Conservation (phyloP, 2,329 filamentous ascomycete species). For the Penicillium sp. region DNA sequence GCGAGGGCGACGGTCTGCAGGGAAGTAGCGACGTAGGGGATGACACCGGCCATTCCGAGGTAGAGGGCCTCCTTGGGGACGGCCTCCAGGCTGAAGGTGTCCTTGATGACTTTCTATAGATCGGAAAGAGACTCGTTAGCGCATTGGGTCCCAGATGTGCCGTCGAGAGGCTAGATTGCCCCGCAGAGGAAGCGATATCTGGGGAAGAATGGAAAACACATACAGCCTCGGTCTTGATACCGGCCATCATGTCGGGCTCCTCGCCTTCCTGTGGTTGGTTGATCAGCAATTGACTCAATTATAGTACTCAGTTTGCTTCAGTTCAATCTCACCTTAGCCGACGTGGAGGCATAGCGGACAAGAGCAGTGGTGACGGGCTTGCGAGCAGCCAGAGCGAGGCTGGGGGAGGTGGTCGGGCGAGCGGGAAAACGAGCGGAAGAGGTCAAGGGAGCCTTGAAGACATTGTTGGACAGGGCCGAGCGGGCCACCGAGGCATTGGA, state of each 20-base stretch:
- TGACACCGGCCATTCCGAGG: constrained; percentile 65
- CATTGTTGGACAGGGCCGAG: constrained; percentile 33
- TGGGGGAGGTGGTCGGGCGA: constrained; percentile 30
- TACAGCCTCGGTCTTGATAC: constrained; percentile 53
- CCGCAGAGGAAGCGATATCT: too few species aligned
- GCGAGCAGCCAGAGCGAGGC: constrained; percentile 37
- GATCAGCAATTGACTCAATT: too few species aligned
- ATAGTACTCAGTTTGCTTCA: too few species aligned
- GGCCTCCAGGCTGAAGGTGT: constrained; percentile 56
- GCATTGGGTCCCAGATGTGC: too few species aligned
- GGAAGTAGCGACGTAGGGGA: constrained; percentile 80
- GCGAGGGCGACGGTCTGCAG: constrained; percentile 71
- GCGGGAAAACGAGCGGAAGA: constrained; percentile 34
- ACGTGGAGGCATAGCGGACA: constrained; percentile 41
- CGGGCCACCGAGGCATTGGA: constrained; percentile 38
- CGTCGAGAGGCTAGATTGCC: too few species aligned
- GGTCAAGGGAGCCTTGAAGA: constrained; percentile 40
- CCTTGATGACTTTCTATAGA: constrained; percentile 56
- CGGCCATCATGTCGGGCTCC: constrained; percentile 42
- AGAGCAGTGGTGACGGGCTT: constrained; percentile 42
- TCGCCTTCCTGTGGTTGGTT: too few species aligned
- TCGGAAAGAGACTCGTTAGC: too few species aligned
- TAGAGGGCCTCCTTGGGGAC: constrained; percentile 61
- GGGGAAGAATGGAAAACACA: too few species aligned
- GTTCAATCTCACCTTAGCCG: constrained; percentile 46